These are phyloP conservation scores for Umbilicaria muhlenbergii DNA, from an alignment of 495 filamentous ascomycete genomes.

Conservation along the genomic window DNA sequence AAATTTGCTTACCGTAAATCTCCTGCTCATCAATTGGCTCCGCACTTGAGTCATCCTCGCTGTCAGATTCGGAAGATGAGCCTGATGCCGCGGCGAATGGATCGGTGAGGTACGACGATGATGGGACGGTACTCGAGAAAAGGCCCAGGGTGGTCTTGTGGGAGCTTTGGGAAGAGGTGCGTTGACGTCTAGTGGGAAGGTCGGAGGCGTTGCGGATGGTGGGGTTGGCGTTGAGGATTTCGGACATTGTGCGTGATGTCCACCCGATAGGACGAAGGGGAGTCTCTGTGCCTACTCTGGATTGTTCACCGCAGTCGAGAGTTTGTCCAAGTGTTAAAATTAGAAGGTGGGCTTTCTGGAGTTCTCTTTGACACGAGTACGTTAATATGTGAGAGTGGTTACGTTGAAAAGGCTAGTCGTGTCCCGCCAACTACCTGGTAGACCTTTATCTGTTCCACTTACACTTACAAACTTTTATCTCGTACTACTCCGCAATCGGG, in stretches of 20 bases:
- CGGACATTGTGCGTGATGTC: slow-evolving; percentile 17
- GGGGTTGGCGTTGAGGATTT: slow-evolving; percentile 83
- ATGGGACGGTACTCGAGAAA: slow-evolving; percentile 26
- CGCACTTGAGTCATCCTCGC: slow-evolving; percentile 44
- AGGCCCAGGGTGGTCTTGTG: slow-evolving; percentile 29
- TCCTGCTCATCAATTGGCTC: slow-evolving; percentile 94
- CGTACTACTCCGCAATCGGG: no score
- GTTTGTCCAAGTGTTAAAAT: no score
- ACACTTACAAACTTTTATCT: no score
- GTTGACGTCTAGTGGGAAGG: slow-evolving; percentile 59
- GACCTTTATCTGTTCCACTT: no score
- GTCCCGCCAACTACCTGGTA: no score
- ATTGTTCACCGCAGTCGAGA: no score
- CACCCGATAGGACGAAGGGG: background rate
- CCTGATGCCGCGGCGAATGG: slow-evolving; percentile 27
- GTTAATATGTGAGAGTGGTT: no score
- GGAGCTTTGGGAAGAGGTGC: slow-evolving; percentile 18
- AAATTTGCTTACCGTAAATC: slow-evolving; percentile 60
- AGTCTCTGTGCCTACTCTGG: background rate
- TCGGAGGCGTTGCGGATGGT: slow-evolving; percentile 82
- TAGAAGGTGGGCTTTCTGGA: no score
- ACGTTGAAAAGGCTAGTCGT: no score
- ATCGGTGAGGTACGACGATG: slow-evolving; percentile 35
- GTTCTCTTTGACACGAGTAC: no score
- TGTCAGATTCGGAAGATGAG: slow-evolving; percentile 24